Conservation (phyloP, 2,329 filamentous ascomycete species). For the Neocatenulostroma microsporum region DNA sequence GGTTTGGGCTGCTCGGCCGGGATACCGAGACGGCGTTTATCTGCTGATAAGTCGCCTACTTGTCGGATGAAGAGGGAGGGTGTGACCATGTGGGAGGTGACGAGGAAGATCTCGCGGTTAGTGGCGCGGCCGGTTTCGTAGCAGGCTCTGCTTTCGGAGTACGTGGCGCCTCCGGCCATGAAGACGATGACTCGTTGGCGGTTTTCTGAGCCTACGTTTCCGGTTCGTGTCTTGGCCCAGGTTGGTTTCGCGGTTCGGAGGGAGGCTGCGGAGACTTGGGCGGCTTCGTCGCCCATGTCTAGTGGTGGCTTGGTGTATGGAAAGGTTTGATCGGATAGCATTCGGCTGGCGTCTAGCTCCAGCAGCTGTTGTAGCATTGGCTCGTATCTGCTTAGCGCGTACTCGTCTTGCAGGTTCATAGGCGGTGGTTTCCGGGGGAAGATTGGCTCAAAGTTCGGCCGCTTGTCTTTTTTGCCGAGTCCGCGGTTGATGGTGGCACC, state of each 20-base stretch:
- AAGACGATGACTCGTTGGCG: slow-evolving; percentile 88
- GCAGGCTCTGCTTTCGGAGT: slow-evolving; percentile 79
- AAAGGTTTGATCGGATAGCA: slow-evolving; percentile 38
- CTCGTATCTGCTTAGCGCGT: slow-evolving; percentile 78
- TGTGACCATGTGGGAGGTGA: slow-evolving; percentile 86
- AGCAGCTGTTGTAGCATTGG: slow-evolving; percentile 76
- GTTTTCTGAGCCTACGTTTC: slow-evolving; percentile 59
- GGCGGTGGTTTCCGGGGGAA: slow-evolving; percentile 60
- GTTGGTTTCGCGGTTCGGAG: slow-evolving; percentile 87
- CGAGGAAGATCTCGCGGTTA: slow-evolving; percentile 75
- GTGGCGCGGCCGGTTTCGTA: slow-evolving; percentile 72
- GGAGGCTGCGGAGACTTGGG: slow-evolving; percentile 47
- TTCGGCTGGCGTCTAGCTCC: slow-evolving; percentile 51
- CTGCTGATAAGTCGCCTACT: slow-evolving; percentile 67
- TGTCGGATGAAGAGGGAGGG: slow-evolving; percentile 77
- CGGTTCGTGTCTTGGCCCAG: slow-evolving; percentile 73
- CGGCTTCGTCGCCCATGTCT: slow-evolving; percentile 51
- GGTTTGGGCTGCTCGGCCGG: slow-evolving; percentile 72
- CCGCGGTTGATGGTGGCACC: slow-evolving; percentile 65
- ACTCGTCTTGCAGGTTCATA: slow-evolving; percentile 58
- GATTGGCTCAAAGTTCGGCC: slow-evolving; percentile 56
- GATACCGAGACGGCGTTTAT: slow-evolving; percentile 68
- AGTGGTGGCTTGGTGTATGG: slow-evolving; percentile 47
- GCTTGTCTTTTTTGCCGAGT: slow-evolving; percentile 74
- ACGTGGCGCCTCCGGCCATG: slow-evolving; percentile 91